Conservation (phyloP, 768 basidiomycete species). For the Leccinellum albellum region DNA sequence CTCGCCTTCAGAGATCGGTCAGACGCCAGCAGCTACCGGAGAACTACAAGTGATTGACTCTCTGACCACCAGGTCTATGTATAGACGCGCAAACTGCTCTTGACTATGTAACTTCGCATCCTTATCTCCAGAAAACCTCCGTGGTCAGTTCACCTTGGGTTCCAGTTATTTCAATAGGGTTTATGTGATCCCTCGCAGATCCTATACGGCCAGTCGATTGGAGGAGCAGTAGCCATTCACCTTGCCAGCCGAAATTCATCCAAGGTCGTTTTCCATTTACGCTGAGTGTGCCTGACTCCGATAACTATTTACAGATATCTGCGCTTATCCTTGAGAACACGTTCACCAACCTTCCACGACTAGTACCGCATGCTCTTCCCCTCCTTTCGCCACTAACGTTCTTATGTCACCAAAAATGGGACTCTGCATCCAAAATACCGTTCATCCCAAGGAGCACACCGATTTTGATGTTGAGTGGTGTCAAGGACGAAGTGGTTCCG, state of each 20-base stretch:
- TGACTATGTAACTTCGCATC: constrained; percentile 66
- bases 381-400: constrained; percentile 68
- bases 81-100: constrained; percentile 84
- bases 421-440: constrained; percentile 64
- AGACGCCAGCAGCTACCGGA: neutral
- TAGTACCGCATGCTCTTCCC: constrained; percentile 81
- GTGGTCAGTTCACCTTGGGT: constrained; percentile 45
- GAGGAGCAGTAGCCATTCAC: constrained; percentile 90
- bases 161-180: neutral
- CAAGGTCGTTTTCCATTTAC: constrained; percentile 40
- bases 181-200: constrained; percentile 40
- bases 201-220: constrained; percentile 83
- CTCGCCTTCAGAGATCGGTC: constrained; percentile 79
- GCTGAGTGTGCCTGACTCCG: neutral
- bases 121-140: constrained; percentile 58
- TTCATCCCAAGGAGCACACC: constrained; percentile 63
- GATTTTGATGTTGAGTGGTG: constrained; percentile 79
- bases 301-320: constrained; percentile 44
- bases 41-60: neutral
- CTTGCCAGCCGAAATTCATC: constrained; percentile 75
- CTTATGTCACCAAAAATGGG: constrained; percentile 87
- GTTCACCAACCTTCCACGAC: constrained; percentile 76
- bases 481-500: constrained; percentile 51
- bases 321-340: constrained; percentile 93
- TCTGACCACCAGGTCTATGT: constrained; percentile 51